phyloP scores from a whole-genome alignment of 1,284 basidiomycete genomes.

The Heliocybe sulcata region DNA sequence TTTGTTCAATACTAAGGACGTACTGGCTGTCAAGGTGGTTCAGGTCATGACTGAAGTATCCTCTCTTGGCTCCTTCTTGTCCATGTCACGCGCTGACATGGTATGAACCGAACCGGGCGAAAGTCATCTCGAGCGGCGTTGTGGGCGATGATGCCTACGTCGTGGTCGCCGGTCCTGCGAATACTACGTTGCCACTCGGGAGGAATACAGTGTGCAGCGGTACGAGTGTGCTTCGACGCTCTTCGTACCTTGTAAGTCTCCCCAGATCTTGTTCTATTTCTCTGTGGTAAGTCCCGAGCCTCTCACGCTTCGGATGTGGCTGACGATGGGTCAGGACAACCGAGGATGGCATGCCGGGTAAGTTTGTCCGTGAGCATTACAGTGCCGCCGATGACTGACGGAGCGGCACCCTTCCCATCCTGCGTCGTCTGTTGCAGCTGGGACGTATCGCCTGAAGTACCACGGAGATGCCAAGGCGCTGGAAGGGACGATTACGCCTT shows the following conservation, averaged over 20 bases:
- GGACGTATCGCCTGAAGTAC: constrained; percentile 66
- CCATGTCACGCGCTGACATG: constrained; percentile 2
- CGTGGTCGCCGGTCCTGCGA: constrained; percentile 73
- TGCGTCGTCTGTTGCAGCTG: constrained; percentile 29
- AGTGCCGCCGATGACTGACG: background rate
- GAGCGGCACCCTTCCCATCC: background rate
- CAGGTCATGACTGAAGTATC: too few species aligned
- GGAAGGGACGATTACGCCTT: constrained; percentile 51
- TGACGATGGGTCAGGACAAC: constrained; percentile 42
- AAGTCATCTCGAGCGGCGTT: constrained; percentile 56
- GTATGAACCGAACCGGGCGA: constrained; percentile 38
- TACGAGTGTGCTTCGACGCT: constrained; percentile 82
- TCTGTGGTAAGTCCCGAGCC: constrained; percentile 46
- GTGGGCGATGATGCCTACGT: constrained; percentile 64
- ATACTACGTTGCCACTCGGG: constrained; percentile 73
- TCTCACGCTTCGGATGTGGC: background rate
- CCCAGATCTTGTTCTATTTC: constrained; percentile 27
- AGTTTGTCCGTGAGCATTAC: constrained; percentile 11
- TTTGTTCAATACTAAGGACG: too few species aligned
- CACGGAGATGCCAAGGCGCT: constrained; percentile 69
- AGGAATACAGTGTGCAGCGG: constrained; percentile 72
- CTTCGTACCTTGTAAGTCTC: constrained; percentile 61
- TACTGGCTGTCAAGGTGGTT: too few species aligned
- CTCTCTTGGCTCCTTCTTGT: too few species aligned
- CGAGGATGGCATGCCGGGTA: constrained; percentile 51